These are phyloP conservation scores for Salvia miltiorrhiza DNA, from an alignment of 257 asterid genomes.

Conservation along the genomic window DNA sequence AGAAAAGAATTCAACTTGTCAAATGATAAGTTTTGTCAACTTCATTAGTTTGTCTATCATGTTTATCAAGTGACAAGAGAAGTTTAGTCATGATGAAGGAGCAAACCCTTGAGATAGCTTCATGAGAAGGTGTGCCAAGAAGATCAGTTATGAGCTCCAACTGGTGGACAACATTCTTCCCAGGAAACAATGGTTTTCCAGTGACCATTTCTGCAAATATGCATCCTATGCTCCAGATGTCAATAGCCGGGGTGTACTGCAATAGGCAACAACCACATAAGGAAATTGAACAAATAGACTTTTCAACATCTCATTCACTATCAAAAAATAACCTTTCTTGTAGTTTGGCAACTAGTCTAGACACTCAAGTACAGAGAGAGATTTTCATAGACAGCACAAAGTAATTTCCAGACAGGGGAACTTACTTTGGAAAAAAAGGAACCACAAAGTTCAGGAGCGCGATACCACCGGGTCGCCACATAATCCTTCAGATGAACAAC, in stretches of 20 bases:
- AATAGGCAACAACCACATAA: conserved; percentile 6
- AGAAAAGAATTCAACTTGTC: conserved; percentile 1
- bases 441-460: conserved; percentile 99
- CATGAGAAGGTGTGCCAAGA: conserved; percentile 82
- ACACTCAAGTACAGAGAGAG: not conserved
- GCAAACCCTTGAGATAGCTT: conserved; percentile 83
- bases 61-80: not conserved
- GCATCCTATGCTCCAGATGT: conserved; percentile 97
- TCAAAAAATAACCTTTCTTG: not conserved
- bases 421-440: conserved; percentile 95
- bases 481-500: conserved; percentile 63
- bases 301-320: not conserved
- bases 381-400: not conserved
- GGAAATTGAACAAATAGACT: not conserved
- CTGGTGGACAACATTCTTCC: conserved; percentile 83
- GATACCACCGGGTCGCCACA: conserved; percentile 99
- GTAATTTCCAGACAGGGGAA: conserved; percentile 10
- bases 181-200: conserved; percentile 89
- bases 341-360: not conserved
- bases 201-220: conserved; percentile 87
- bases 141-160: conserved; percentile 91
- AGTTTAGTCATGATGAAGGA: conserved; percentile 11
- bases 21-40: not conserved
- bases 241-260: conserved; percentile 96
- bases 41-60: not conserved